Base-by-base conservation (phyloP, 495 filamentous ascomycete genomes). In the Daldinia concentrica region DNA sequence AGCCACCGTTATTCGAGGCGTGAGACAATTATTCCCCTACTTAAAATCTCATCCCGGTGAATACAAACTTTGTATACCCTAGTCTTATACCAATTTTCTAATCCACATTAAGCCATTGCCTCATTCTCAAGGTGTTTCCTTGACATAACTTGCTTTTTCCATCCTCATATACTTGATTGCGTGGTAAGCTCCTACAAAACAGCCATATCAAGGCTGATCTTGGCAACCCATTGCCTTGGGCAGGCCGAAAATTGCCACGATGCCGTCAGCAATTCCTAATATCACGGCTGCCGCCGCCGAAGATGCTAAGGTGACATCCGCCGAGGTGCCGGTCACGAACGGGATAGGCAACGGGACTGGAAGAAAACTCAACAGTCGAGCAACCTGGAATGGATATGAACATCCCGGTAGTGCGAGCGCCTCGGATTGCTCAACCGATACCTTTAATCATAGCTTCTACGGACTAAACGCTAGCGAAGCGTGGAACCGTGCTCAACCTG, bases 201-300 rank as follows among this genome's bases (percentile, higher is more conserved):
- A 45, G 60, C 54, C 55, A 29, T 54, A 41, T 34, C 17, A n/a
- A 54, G 60, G 60, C 59, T 39, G 51, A 15, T 64, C 60, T 57
- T 59, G 48, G 45, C 26, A 64, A 8, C 7, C 61, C 32, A 45
- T 60, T 60, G 45, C 22, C 45, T 52, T 29, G n/a, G 12, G 43
- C 64, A 61, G 64, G 14, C 17, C 17, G 22, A 54, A 57, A 27
- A 52, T 59, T 58, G 48, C 34, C 61, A 73, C 64, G 12, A 73
- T 73, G 70, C 70, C 70, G 61, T 73, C 64, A 27, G 65, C 32
- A 19, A 29, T 60, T 6, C 50, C 65, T 51, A 32, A 65, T 17
- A 52, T 52, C n/a, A 64, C 43, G 32, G 45, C 57, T 15, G 60
- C 39, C 30, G 65, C 54, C 12, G 50, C 64, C 27, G 62, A 58